Evolutionary conservation across 768 basidiomycete species (phyloP).

Genomic region (Podaxis rugospora): DNA sequence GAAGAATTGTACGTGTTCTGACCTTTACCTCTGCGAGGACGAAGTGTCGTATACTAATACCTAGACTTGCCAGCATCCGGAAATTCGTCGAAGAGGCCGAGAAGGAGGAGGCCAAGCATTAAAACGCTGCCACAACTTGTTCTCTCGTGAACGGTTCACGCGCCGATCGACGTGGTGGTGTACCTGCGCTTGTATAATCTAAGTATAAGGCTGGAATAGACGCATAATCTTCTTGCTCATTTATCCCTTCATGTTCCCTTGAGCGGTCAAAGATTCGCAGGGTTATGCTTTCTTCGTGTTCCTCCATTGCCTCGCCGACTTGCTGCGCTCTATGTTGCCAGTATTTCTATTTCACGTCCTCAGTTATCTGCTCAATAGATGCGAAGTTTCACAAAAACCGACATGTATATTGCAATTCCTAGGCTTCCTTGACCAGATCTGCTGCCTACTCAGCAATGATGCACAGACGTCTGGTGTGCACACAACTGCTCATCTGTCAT

Average conservation of each 20-base stretch:
- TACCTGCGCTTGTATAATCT: slow-evolving; percentile 1
- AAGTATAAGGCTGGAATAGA: slow-evolving; percentile 9
- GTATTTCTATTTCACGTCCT: no score
- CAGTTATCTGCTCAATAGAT: no score
- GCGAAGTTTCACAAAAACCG: no score
- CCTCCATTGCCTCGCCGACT: not conserved
- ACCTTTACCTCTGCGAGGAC: no score
- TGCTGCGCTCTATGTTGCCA: no score
- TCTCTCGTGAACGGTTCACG: not conserved
- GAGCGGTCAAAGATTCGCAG: not conserved
- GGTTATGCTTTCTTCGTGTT: not conserved
- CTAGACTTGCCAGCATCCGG: slow-evolving; percentile 50
- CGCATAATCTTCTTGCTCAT: slow-evolving; percentile 3
- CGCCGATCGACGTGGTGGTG: not conserved
- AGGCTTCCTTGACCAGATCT: not conserved
- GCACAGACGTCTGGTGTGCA: slow-evolving; percentile 1
- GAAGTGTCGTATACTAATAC: slow-evolving; percentile 17
- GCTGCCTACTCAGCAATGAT: not conserved
- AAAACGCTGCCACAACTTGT: slow-evolving; percentile 10
- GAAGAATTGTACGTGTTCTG: slow-evolving; percentile 65
- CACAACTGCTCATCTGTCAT: slow-evolving; percentile 25
- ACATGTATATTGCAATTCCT: not conserved
- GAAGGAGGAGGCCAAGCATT: slow-evolving; percentile 61
- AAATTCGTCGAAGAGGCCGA: slow-evolving; percentile 81
- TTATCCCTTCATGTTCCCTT: not conserved